These are phyloP conservation scores for Stachybotrys chlorohalonatus DNA, from an alignment of 2,329 filamentous ascomycete species.

Conservation along the genomic window DNA sequence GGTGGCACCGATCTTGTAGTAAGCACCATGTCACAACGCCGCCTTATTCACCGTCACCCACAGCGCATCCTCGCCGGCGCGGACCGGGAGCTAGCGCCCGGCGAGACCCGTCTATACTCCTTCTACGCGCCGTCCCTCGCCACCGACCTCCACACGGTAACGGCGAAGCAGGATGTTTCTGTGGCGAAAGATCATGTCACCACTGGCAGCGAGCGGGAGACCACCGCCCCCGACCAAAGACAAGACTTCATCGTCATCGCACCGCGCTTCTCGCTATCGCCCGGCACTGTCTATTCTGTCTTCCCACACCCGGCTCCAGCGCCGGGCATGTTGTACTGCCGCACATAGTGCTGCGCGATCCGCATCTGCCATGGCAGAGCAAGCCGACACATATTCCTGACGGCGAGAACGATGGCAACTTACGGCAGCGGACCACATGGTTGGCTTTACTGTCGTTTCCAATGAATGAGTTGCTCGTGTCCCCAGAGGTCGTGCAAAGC, in stretches of 20 bases:
- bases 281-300: background rate
- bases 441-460: constrained; percentile 20
- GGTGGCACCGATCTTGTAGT: no score
- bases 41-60: background rate
- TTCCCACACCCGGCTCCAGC: background rate
- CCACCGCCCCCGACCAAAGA: background rate
- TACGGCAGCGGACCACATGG: constrained; percentile 24
- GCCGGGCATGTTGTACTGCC: constrained; percentile 19
- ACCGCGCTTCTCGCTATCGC: background rate
- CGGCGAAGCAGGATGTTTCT: background rate
- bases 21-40: background rate
- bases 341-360: constrained; percentile 32
- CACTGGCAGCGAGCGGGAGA: background rate
- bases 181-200: background rate
- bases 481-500: background rate
- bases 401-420: background rate
- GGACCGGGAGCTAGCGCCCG: background rate
- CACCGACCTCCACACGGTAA: background rate
- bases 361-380: constrained; percentile 31
- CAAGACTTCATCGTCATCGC: background rate
- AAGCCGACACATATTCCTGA: no score
- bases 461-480: constrained; percentile 19
- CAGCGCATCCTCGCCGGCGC: background rate
- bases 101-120: background rate
- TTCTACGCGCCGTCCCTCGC: background rate